Conservation (phyloP, 2,329 filamentous ascomycete genomes). For the Lachnellula hyalina region DNA sequence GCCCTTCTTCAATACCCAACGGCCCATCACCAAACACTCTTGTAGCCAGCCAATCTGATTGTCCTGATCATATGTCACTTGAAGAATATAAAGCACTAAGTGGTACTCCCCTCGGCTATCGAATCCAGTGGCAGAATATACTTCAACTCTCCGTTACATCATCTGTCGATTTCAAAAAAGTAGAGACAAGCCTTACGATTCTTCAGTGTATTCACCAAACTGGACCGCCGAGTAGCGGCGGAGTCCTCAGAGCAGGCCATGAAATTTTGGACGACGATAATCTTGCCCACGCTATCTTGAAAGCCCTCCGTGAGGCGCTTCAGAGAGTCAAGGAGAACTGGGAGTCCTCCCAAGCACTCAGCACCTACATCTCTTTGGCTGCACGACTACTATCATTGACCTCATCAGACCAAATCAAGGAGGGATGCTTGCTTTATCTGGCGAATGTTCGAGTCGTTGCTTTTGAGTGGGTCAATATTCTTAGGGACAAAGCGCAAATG, state of each 20-base stretch:
- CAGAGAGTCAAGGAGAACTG: conserved; percentile 42
- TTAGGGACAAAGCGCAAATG: conserved; percentile 1
- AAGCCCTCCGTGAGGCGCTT: conserved; percentile 29
- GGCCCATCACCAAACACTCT: conserved; percentile 27
- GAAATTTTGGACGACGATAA: conserved; percentile 27
- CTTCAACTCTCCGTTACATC: conserved; percentile 43
- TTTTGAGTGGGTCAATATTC: conserved; percentile 30
- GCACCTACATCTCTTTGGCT: conserved; percentile 36
- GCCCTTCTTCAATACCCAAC: not conserved
- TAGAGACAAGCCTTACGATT: conserved; percentile 42
- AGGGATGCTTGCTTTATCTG: conserved; percentile 30
- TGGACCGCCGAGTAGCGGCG: conserved; percentile 31
- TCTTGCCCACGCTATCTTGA: conserved; percentile 33
- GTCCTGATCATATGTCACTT: conserved; percentile 43
- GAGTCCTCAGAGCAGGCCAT: conserved; percentile 33
- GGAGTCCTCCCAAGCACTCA: conserved; percentile 41
- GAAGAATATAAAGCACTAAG: conserved; percentile 50
- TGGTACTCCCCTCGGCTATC: conserved; percentile 41
- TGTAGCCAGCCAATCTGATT: conserved; percentile 43
- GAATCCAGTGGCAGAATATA: conserved; percentile 52
- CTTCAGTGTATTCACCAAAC: conserved; percentile 45
- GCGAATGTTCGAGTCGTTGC: conserved; percentile 29
- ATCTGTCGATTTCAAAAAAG: conserved; percentile 45
- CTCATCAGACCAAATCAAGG: conserved; percentile 10
- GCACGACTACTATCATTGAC: conserved; percentile 39